Base-by-base conservation (phyloP, 768 basidiomycete genomes). In the Collybia nuda region DNA sequence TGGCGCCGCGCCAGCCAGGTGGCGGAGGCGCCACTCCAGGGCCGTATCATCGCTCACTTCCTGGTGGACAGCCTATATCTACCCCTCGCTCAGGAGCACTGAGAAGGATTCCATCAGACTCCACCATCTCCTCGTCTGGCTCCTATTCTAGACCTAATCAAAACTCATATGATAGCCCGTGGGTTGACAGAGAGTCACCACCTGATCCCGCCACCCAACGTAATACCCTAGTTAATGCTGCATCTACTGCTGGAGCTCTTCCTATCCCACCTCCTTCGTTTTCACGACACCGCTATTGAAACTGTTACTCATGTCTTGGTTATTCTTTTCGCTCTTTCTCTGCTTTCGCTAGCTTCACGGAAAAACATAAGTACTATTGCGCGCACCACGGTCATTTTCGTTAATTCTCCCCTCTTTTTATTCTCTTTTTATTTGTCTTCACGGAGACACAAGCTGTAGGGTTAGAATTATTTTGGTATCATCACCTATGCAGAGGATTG, bases 231-330 rank as follows among this genome's bases (percentile, higher is more conserved):
- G 36, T 36, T 23, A 47, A 47, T 23, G 36, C 46, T 36, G 28
- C 22, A 11, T n/a, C 37, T 17, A 24, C 8, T 19, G 12, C n/a
- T 14, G 44, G 17, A 18, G 46, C 23, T 23, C 19, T 47, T 1
- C 46, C 46, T 5, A 47, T 47, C 11, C 46, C 46, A 2, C 46
- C 46, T 22, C 46, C 46, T 14, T 39, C 46, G 37, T 47, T 38
- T 18, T 39, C 37, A 39, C 24, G 22, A 32, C 32, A 4, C 24
- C 37, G 22, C 23, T 18, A 39, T 17, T 39, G 17, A 39, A 15
- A 24, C 29, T 12, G 11, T 37, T 9, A 7, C 24, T 9, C 37
- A 37, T 11, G 24, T 42, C 17, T 21, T 21, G 17, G n/a, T 22
- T 21, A 14, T 1, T 19, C 22, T 12, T 42, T 14, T 35, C 36